Conservation (phyloP, 1,139 yeast species). For the Kodamaea plutei region DNA sequence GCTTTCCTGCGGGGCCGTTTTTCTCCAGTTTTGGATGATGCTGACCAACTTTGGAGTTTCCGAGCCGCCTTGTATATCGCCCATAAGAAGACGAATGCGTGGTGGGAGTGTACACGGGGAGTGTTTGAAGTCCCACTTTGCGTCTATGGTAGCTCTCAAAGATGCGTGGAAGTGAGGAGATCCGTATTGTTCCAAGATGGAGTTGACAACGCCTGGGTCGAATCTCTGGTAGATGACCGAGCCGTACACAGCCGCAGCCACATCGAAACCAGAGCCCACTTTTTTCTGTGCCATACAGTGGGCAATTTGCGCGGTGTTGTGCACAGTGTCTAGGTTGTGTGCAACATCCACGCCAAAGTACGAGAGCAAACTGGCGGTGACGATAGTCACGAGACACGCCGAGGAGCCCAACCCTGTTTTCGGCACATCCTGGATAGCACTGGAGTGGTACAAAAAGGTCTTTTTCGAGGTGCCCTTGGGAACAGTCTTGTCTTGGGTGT, state of each 20-base stretch:
- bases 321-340: conserved; percentile 37
- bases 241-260: conserved; percentile 92
- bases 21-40: conserved; percentile 69
- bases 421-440: conserved; percentile 66
- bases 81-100: conserved; percentile 72
- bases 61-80: conserved; percentile 85
- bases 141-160: conserved; percentile 32
- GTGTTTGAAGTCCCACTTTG: conserved; percentile 57
- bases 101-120: conserved; percentile 61
- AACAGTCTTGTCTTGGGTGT: conserved; percentile 58
- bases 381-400: conserved; percentile 85
- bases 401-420: conserved; percentile 97
- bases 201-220: conserved; percentile 47
- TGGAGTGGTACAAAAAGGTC: conserved; percentile 56
- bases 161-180: conserved; percentile 1
- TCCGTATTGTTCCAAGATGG: conserved; percentile 26
- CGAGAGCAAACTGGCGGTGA: conserved; percentile 65
- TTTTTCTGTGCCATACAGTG: conserved; percentile 94
- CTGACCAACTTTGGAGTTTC: conserved; percentile 90
- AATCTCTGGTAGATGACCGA: conserved; percentile 80
- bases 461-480: conserved; percentile 25
- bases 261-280: conserved; percentile 95
- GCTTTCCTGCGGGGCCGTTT: conserved; percentile 48
- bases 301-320: conserved; percentile 81
- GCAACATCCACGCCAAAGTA: conserved; percentile 27